A percentile compares a stretch with the other conserved stretches of the same genome.
Conservation (phyloP, 2,329 filamentous ascomycete genomes). For the Ophiocordyceps australis region DNA sequence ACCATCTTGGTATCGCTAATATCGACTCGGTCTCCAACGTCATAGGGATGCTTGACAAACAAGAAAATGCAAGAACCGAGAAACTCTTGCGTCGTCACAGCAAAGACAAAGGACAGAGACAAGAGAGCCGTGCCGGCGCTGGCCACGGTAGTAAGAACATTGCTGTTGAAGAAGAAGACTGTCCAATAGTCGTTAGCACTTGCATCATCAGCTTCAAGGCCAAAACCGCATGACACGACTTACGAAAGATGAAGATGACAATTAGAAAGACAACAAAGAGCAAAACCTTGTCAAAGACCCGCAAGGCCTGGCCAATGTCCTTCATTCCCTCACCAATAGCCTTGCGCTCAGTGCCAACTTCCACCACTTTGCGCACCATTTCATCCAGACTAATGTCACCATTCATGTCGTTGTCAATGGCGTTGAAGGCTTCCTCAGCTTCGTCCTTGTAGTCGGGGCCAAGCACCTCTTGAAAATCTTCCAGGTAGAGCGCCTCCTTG, state of each 20-base stretch:
- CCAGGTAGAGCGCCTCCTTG: conserved; percentile 56
- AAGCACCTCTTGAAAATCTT: conserved; percentile 79
- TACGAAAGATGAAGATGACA: conserved; percentile 66
- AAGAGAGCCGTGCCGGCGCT: conserved; percentile 84
- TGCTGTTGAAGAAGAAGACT: conserved; percentile 78
- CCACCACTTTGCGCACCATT: conserved; percentile 75
- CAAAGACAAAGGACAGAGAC: conserved; percentile 93
- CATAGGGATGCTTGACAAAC: conserved; percentile 96
- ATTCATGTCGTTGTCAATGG: conserved; percentile 74
- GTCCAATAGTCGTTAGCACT: conserved; percentile 1
- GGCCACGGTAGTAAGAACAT: conserved; percentile 68
- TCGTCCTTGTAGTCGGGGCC: conserved; percentile 55
- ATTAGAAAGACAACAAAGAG: conserved; percentile 66
- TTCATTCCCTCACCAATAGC: conserved; percentile 87
- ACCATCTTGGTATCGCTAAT: conserved; percentile 52
- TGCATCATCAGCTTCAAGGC: neutral
- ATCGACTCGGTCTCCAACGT: conserved; percentile 88
- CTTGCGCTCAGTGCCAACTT: conserved; percentile 73
- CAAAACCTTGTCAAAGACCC: conserved; percentile 75
- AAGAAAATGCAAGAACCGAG: conserved; percentile 97
- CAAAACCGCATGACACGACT: conserved; percentile 10
- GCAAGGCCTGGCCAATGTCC: conserved; percentile 88
- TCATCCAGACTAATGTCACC: conserved; percentile 91
- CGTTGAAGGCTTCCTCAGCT: conserved; percentile 69
- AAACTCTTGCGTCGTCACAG: conserved; percentile 80